Evolutionary conservation across 106 monocot genomes (phyloP).

Genomic region (Platanthera guangdongensis): DNA sequence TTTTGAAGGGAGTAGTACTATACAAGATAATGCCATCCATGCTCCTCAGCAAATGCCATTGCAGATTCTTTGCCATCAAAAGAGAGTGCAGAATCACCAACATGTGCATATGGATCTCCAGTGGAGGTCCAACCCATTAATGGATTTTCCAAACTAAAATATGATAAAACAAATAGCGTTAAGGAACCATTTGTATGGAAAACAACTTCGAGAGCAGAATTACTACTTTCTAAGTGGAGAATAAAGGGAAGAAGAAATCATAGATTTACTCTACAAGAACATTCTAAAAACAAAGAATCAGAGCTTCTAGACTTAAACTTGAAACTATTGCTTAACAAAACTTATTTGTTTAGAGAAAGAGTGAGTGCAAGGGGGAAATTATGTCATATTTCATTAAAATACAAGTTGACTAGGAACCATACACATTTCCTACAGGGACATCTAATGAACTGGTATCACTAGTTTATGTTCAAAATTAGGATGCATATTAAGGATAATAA

Average conservation of each 20-base stretch:
- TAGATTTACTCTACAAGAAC: too few species aligned
- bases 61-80: slow-evolving; percentile 89
- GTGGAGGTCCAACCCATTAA: slow-evolving; percentile 99
- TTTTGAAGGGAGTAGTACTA: not conserved
- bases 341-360: too few species aligned
- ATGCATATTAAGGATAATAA: too few species aligned
- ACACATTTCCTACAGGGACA: too few species aligned
- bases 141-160: slow-evolving; percentile 93
- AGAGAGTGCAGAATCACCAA: slow-evolving; percentile 72
- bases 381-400: too few species aligned
- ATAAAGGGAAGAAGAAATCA: not conserved
- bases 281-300: too few species aligned
- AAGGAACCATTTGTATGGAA: not conserved
- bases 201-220: not conserved
- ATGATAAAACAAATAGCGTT: not conserved
- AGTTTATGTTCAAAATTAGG: too few species aligned
- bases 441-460: too few species aligned
- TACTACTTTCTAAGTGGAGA: not conserved
- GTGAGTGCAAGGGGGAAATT: too few species aligned
- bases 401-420: too few species aligned
- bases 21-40: slow-evolving; percentile 92
- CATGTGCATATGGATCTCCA: slow-evolving; percentile 98
- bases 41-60: slow-evolving; percentile 82
- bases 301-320: too few species aligned
- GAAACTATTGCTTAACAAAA: too few species aligned